These are phyloP conservation scores for Cenococcum geophilum DNA, from an alignment of 495 filamentous ascomycete genomes.

Conservation along the genomic window DNA sequence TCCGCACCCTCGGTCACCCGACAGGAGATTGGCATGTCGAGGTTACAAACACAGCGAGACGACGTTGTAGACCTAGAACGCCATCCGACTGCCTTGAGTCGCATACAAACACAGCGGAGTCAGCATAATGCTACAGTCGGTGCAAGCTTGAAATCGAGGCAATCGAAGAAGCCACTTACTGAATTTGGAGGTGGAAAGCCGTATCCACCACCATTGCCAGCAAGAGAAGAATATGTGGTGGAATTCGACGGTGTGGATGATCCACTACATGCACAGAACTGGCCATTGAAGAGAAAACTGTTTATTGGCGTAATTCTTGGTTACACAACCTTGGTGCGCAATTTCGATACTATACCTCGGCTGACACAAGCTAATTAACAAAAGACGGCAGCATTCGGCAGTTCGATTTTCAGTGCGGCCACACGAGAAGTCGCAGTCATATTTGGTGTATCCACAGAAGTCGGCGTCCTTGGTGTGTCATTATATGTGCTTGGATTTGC, in stretches of 20 bases:
- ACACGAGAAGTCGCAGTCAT: constrained; percentile 47
- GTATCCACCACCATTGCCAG: constrained; percentile 66
- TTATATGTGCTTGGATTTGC: constrained; percentile 70
- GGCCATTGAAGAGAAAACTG: constrained; percentile 70
- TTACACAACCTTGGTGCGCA: constrained; percentile 56
- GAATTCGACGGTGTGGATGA: constrained; percentile 78
- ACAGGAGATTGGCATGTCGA: constrained; percentile 44
- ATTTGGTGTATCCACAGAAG: constrained; percentile 53
- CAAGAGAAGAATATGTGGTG: constrained; percentile 77
- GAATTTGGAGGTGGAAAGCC: constrained; percentile 67
- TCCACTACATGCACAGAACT: constrained; percentile 77
- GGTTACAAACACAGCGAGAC: constrained; percentile 57
- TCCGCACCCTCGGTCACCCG: constrained; percentile 44
- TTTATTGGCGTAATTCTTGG: constrained; percentile 66
- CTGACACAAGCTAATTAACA: background rate
- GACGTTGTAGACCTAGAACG: constrained; percentile 49
- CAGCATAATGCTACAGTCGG: constrained; percentile 76
- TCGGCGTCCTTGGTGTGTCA: constrained; percentile 59
- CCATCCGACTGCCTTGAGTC: constrained; percentile 65
- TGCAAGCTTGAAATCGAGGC: constrained; percentile 43
- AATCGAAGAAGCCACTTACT: constrained; percentile 52
- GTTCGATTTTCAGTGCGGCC: constrained; percentile 62
- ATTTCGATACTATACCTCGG: background rate
- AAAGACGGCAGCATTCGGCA: constrained; percentile 60
- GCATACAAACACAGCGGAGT: constrained; percentile 66